Conservation (phyloP, 139 green algal species). For the Chlorella sp. region DNA sequence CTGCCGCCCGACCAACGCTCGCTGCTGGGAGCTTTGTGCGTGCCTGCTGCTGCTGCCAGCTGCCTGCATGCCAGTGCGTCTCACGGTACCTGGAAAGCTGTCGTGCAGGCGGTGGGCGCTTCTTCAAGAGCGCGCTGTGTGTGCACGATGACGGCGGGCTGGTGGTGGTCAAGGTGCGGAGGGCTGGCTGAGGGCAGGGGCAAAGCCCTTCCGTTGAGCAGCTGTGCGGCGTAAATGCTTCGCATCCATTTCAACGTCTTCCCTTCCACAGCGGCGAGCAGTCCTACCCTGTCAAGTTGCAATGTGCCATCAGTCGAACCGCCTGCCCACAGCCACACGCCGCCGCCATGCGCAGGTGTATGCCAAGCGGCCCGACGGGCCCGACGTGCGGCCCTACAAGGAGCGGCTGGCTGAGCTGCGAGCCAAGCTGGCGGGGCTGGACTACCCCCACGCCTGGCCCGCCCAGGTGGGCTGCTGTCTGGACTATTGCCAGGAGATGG, state of each 20-base stretch:
- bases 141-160: constrained; percentile 89
- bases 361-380: constrained; percentile 71
- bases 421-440: constrained; percentile 9
- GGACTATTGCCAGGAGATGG: too few relatives aligned
- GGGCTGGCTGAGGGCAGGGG: too few relatives aligned
- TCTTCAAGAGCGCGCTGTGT: constrained; percentile 90
- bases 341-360: constrained; percentile 66
- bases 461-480: constrained; percentile 21
- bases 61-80: not conserved
- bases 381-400: constrained; percentile 68
- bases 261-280: too few relatives aligned
- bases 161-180: constrained; percentile 90
- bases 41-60: not conserved
- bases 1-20: too few relatives aligned
- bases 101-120: constrained; percentile 77
- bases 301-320: not conserved
- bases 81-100: not conserved
- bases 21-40: too few relatives aligned
- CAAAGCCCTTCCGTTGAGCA: too few relatives aligned
- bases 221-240: too few relatives aligned
- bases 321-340: too few relatives aligned
- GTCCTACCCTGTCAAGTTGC: too few relatives aligned
- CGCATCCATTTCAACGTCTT: too few relatives aligned
- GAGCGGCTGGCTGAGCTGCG: constrained; percentile 72
- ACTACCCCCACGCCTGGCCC: constrained; percentile 74